phyloP scores from a whole-genome alignment of 352 stramenopile genomes.

The Aphanomyces cochlioides region DNA sequence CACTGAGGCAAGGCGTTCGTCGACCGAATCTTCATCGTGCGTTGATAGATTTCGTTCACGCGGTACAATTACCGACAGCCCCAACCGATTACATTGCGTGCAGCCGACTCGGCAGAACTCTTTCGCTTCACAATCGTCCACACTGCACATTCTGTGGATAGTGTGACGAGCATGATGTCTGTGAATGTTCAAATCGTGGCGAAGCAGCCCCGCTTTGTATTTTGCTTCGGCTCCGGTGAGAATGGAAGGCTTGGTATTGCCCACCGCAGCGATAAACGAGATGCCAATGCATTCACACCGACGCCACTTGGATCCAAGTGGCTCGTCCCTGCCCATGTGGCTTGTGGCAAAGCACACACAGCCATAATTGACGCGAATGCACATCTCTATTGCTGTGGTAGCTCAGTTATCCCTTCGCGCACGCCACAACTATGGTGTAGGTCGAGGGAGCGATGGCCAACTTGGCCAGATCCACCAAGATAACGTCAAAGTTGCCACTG shows the following conservation, averaged over 20 bases:
- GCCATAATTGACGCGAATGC: conserved; percentile 71
- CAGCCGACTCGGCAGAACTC: conserved; percentile 45
- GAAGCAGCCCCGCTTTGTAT: conserved; percentile 70
- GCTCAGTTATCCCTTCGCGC: conserved; percentile 25
- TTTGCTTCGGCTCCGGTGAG: conserved; percentile 57
- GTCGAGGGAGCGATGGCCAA: conserved; percentile 38
- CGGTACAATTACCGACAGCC: conserved; percentile 49
- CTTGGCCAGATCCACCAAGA: conserved; percentile 60
- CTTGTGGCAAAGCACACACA: conserved; percentile 61
- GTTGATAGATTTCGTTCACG: conserved; percentile 46
- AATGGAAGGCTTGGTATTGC: conserved; percentile 54
- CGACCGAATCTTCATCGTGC: conserved; percentile 30
- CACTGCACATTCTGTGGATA: conserved; percentile 33
- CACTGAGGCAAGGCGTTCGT: background rate
- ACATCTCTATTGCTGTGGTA: conserved; percentile 70
- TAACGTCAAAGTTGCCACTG: conserved; percentile 51
- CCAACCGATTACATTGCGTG: conserved; percentile 45
- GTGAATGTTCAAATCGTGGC: conserved; percentile 58
- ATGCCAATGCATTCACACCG: conserved; percentile 45
- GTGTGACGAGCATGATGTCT: conserved; percentile 52
- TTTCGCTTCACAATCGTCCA: conserved; percentile 70
- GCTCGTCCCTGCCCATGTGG: conserved; percentile 64
- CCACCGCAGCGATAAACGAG: conserved; percentile 29
- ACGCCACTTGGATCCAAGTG: conserved; percentile 58
- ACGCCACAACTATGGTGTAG: background rate